Conservation (phyloP, 352 stramenopile genomes). For the Aphanomyces cochlioides region DNA sequence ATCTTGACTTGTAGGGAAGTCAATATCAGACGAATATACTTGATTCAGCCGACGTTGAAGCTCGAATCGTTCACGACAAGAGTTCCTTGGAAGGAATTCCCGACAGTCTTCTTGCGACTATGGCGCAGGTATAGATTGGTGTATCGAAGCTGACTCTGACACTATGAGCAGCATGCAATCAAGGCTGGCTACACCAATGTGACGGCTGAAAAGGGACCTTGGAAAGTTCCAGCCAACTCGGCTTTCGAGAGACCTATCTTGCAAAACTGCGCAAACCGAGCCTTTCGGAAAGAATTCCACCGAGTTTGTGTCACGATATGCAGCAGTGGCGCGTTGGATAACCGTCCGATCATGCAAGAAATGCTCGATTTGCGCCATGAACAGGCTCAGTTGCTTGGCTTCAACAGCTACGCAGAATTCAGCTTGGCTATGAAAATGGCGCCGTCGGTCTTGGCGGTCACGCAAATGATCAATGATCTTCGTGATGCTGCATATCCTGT, state of each 20-base stretch:
- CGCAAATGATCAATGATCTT: constrained; percentile 92
- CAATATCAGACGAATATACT: constrained; percentile 97
- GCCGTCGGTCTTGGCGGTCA: constrained; percentile 83
- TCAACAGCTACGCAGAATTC: constrained; percentile 90
- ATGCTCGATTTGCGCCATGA: constrained; percentile 90
- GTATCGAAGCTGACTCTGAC: constrained; percentile 19
- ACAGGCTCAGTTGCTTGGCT: constrained; percentile 90
- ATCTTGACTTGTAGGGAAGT: constrained; percentile 63
- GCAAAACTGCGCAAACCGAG: constrained; percentile 90
- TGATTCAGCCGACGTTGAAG: constrained; percentile 95
- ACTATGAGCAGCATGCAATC: constrained; percentile 25
- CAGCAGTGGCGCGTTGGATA: constrained; percentile 84
- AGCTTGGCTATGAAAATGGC: constrained; percentile 96
- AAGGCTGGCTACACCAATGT: constrained; percentile 48
- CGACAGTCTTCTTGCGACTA: constrained; percentile 85
- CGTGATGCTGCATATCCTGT: constrained; percentile 89
- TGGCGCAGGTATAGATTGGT: constrained; percentile 59
- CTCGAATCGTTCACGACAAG: constrained; percentile 82
- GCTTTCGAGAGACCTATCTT: constrained; percentile 95
- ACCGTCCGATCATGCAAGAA: constrained; percentile 92
- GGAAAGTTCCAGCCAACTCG: constrained; percentile 87
- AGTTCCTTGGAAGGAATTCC: constrained; percentile 88
- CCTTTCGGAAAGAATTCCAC: constrained; percentile 92
- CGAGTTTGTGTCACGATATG: constrained; percentile 89
- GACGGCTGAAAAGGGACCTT: constrained; percentile 87